These are phyloP conservation scores for Trichoderma gamsii DNA, from an alignment of 495 filamentous ascomycete genomes.

Conservation along the genomic window DNA sequence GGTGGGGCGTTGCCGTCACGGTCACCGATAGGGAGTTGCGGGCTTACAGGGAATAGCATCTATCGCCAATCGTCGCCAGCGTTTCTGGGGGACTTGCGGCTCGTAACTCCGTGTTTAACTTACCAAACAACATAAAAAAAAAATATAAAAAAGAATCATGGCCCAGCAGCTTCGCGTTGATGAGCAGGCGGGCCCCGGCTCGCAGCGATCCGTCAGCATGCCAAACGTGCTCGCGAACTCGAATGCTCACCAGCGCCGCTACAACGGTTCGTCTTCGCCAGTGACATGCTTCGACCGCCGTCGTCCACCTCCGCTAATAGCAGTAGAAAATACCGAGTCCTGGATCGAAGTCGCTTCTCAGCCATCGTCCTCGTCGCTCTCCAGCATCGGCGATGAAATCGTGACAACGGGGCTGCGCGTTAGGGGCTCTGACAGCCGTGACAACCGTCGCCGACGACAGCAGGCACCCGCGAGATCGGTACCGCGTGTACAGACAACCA, in stretches of 20 bases:
- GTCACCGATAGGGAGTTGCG: slow-evolving; percentile 5
- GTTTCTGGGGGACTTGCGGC: neutral
- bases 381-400: slow-evolving; percentile 80
- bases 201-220: slow-evolving; percentile 10
- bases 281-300: neutral
- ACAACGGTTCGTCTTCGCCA: slow-evolving; percentile 10
- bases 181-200: neutral
- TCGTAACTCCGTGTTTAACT: neutral
- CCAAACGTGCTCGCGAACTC: neutral
- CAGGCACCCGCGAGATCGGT: slow-evolving; percentile 28
- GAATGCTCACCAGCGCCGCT: slow-evolving; percentile 22
- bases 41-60: neutral
- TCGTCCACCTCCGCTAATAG: slow-evolving; percentile 23
- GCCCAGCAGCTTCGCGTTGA: neutral
- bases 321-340: slow-evolving; percentile 57
- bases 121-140: neutral
- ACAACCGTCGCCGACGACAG: slow-evolving; percentile 21
- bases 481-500: slow-evolving; percentile 10
- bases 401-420: slow-evolving; percentile 79
- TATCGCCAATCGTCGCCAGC: slow-evolving; percentile 7
- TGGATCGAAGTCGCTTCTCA: slow-evolving; percentile 96
- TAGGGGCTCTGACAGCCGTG: slow-evolving; percentile 36
- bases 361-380: slow-evolving; percentile 84
- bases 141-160: neutral
- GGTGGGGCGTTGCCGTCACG: slow-evolving; percentile 10